phyloP scores from a whole-genome alignment of 75 land plant genomes.

The Pinus tabuliformis region DNA sequence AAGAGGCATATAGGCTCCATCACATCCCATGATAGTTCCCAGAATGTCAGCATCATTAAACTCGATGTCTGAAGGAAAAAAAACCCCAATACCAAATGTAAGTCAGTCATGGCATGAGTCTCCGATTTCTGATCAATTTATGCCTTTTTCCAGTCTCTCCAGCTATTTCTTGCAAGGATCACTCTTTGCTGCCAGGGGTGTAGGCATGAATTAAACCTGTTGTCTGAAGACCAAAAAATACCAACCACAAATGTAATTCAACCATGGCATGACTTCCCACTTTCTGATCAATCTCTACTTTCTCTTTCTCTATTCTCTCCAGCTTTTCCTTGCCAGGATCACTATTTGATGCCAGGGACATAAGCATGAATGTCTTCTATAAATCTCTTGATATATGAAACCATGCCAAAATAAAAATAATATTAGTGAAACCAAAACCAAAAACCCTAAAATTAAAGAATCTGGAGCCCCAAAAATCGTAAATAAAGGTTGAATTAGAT shows the following conservation, averaged over 20 bases:
- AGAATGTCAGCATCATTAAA: conserved; percentile 69
- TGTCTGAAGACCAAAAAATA: too few relatives aligned
- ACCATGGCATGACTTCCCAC: too few relatives aligned
- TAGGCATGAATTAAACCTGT: not conserved
- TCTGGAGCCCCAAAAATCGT: not conserved
- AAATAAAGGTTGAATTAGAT: not conserved
- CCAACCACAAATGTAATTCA: too few relatives aligned
- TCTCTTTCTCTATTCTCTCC: too few relatives aligned
- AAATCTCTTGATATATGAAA: conserved; percentile 27
- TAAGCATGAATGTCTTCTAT: not conserved
- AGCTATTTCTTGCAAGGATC: conserved; percentile 50
- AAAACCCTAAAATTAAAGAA: not conserved
- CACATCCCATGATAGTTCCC: conserved; percentile 83
- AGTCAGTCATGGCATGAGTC: conserved; percentile 31
- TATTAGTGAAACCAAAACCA: not conserved
- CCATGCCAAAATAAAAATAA: not conserved
- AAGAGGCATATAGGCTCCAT: conserved; percentile 82
- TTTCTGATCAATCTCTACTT: too few relatives aligned
- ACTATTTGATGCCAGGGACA: too few relatives aligned
- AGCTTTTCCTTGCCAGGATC: too few relatives aligned
- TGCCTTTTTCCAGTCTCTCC: conserved; percentile 28
- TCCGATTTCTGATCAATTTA: conserved; percentile 48
- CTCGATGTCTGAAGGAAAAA: conserved; percentile 41
- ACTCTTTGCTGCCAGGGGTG: not conserved
- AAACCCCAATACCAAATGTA: conserved; percentile 18